Evolutionary conservation across 371 early-diverging fungal species (phyloP).

Genomic region (Actinomucor elegans): DNA sequence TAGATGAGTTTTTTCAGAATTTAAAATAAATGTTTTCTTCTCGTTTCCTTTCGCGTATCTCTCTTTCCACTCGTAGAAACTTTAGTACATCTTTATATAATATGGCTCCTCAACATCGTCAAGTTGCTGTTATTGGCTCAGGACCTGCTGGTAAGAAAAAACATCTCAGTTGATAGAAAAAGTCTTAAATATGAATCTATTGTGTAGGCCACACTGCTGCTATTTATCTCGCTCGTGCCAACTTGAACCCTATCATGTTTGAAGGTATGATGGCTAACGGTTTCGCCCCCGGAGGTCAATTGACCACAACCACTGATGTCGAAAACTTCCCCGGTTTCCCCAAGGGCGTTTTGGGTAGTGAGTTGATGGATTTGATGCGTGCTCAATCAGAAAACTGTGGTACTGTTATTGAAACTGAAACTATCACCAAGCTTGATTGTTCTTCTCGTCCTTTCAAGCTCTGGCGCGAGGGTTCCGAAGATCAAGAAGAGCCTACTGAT

Average conservation of each 20-base stretch:
- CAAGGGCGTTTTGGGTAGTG: slow-evolving; percentile 78
- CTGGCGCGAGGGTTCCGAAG: slow-evolving; percentile 85
- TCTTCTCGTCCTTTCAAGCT: slow-evolving; percentile 84
- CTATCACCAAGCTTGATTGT: slow-evolving; percentile 84
- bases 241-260: slow-evolving; percentile 90
- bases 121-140: slow-evolving; percentile 75
- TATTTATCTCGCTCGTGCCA: slow-evolving; percentile 93
- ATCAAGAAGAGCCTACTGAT: slow-evolving; percentile 64
- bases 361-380: slow-evolving; percentile 71
- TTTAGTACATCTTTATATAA: slow-evolving; percentile 19
- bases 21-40: slow-evolving; percentile 19
- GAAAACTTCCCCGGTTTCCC: slow-evolving; percentile 93
- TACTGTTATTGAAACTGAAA: slow-evolving; percentile 80
- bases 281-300: slow-evolving; percentile 86
- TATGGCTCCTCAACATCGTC: slow-evolving; percentile 47
- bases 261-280: slow-evolving; percentile 97
- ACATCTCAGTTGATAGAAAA: not conserved
- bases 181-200: not conserved
- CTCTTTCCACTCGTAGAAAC: slow-evolving; percentile 15
- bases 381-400: slow-evolving; percentile 40
- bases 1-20: slow-evolving; percentile 5
- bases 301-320: slow-evolving; percentile 91
- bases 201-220: slow-evolving; percentile 87
- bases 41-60: slow-evolving; percentile 19
- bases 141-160: slow-evolving; percentile 85